Percentiles rank a stretch among this genome's conserved stretches.
Conservation (phyloP, 371 early-diverging fungal genomes). For the Mortierella sp. region DNA sequence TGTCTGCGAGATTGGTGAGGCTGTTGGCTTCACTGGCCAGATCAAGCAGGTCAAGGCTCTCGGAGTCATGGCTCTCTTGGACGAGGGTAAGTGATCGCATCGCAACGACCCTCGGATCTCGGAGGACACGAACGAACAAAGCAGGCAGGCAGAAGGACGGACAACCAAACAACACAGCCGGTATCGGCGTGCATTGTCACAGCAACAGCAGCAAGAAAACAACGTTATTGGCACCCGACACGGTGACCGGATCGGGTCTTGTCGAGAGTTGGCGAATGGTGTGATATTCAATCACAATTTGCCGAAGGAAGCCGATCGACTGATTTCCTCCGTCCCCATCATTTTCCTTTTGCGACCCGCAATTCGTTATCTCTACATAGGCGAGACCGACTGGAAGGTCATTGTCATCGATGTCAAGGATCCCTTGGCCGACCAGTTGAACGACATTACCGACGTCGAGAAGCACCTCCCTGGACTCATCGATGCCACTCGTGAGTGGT, state of each 20-base stretch:
- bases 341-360: not conserved
- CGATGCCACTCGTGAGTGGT: slow-evolving; percentile 97
- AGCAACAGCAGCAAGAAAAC: not conserved
- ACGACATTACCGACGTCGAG: slow-evolving; percentile 98
- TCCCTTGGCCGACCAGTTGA: slow-evolving; percentile 91
- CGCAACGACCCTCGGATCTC: not conserved
- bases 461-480: slow-evolving; percentile 95
- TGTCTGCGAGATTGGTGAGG: slow-evolving; percentile 98
- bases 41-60: slow-evolving; percentile 99
- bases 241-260: not conserved
- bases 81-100: slow-evolving; percentile 77
- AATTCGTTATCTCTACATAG: slow-evolving; percentile 35
- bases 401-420: slow-evolving; percentile 97
- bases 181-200: not conserved
- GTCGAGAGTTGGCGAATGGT: not conserved
- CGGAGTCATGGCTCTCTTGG: slow-evolving; percentile 97
- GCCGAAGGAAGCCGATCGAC: not conserved
- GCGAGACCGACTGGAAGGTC: slow-evolving; percentile 99
- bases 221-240: not conserved
- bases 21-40: slow-evolving; percentile 91
- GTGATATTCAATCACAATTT: slow-evolving; percentile 4
- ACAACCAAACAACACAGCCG: not conserved
- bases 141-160: not conserved
- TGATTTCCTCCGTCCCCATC: not conserved
- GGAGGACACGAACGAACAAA: not conserved